Conservation (phyloP, 2,329 filamentous ascomycete genomes). For the Colletotrichum sp. region DNA sequence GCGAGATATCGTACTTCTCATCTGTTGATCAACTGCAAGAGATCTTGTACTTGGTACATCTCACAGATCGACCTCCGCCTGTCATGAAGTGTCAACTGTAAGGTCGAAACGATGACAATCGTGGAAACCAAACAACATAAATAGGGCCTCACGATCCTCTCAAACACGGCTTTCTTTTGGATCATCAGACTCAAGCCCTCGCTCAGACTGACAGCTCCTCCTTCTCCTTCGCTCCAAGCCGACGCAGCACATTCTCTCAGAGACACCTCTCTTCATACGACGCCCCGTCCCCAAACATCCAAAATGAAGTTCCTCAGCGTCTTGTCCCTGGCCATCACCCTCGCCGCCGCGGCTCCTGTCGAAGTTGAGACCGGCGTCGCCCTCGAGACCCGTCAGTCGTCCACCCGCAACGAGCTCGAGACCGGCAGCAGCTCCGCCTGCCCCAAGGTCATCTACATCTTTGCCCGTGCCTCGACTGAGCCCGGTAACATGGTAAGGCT, state of each 20-base stretch:
- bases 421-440: conserved; percentile 32
- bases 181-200: conserved; percentile 7
- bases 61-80: fast-evolving
- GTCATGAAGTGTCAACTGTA: neutral
- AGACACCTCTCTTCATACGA: neutral
- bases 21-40: neutral
- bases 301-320: conserved; percentile 27
- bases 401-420: conserved; percentile 32
- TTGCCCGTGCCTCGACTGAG: conserved; percentile 43
- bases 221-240: conserved; percentile 3
- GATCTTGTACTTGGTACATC: neutral
- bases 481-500: conserved; percentile 40
- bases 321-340: conserved; percentile 18
- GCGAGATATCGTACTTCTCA: neutral
- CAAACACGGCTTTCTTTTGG: neutral
- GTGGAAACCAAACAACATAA: neutral
- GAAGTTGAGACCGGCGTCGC: neutral
- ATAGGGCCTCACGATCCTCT: neutral
- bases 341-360: conserved; percentile 20
- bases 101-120: neutral
- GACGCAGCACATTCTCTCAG: neutral
- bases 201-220: neutral
- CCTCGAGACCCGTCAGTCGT: conserved; percentile 24
- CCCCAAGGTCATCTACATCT: conserved; percentile 43
- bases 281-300: neutral